Base-by-base conservation (phyloP, 306 rosid species). In the Castanopsis chinensis region DNA sequence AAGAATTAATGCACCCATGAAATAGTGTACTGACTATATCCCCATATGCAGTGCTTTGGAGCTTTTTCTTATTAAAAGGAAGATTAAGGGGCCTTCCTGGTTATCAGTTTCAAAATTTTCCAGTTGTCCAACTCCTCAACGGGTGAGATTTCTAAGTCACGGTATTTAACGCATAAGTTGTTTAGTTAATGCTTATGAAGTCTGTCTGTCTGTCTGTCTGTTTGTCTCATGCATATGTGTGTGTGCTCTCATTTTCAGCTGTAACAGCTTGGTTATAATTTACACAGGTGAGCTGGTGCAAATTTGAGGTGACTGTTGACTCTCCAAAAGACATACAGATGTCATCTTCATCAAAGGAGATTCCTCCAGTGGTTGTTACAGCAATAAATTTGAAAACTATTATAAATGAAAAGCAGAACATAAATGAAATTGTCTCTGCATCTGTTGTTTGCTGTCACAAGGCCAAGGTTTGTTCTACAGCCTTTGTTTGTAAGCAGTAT, bases 201-300 rank as follows among this genome's bases (percentile, higher is more conserved):
- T 61, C 21, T 23, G 14, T 20, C 30, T 20, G 27, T 3, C 64
- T 58, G 5, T 21, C 32, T 21, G 12, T 20, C 70, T 5, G 12
- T 63, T 5, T 28, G 12, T 30, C 41, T 25, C n/a, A 25, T 18
- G 2, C 13, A 2, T 21, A 0, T 21, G 5, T 0, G 20, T 1
- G n/a, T 21, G 21, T 17, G 68, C 57, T 43, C 33, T 76, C 49
- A 21, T 20, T 78, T 73, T 81, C 75, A 74, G 75, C 57, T 49
- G 49, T 78, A 60, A 80, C 67, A 79, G 23, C 65, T 72, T 71
- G 78, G 35, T 79, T 85, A 74, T 79, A 52, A 80, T 54, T 53
- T 56, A 64, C 65, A 58, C 90, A 95, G 99, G 97, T 95, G 77
- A 93, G 98, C 90, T 95, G 99, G 96, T 95, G 98, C 93, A 91